Base-by-base conservation (phyloP, 2,329 filamentous ascomycete genomes). In the Ceratocystis cacaofunesta region DNA sequence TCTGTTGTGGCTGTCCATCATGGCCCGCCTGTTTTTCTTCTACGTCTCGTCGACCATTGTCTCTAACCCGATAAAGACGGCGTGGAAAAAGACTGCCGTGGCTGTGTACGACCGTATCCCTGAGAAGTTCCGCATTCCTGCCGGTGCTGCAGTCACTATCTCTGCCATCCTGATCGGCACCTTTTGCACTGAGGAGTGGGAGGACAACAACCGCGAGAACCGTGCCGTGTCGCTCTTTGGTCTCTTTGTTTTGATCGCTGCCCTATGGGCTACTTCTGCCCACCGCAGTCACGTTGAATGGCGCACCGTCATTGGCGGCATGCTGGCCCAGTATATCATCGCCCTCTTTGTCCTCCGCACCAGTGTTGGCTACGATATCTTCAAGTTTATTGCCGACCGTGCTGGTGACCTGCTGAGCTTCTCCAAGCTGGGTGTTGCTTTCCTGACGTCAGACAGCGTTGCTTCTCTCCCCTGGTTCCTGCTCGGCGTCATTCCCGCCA, bases 291-390 rank as follows among this genome's bases (percentile, higher is more conserved):
- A 72, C 44, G 78, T 88, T 70, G 81, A 84, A 69, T 91, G 86
- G 87, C 86, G 88, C 71, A 89, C 88, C 1, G 88, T 96, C 70
- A 89, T 95, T 68, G 89, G 88, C 46, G 92, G 92, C 68, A 94
- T 95, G 87, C 79, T 95, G 52, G 80, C 86, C 10, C 92, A 96
- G 75, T 96, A 92, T 76, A 80, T 96, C 72, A 82, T 96, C 69
- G 91, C 90, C 3, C 80, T 96, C 12, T 96, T 96, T 71, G 92
- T 96, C 61, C 79, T 96, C 70, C 84, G 90, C 61, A 94, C 90
- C 2, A 76, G 80, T 48, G 89, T 84, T 48, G 92, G 91, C 67
- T 95, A 85, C 76, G 89, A 95, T 75, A 95, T 96, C 73, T 96
- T 96, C 82, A 85, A 84, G 74, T 96, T 95, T 77, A 83, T 96